Evolutionary conservation across 495 filamentous ascomycete species (phyloP).

Genomic region (Penicillium egyptiacum): DNA sequence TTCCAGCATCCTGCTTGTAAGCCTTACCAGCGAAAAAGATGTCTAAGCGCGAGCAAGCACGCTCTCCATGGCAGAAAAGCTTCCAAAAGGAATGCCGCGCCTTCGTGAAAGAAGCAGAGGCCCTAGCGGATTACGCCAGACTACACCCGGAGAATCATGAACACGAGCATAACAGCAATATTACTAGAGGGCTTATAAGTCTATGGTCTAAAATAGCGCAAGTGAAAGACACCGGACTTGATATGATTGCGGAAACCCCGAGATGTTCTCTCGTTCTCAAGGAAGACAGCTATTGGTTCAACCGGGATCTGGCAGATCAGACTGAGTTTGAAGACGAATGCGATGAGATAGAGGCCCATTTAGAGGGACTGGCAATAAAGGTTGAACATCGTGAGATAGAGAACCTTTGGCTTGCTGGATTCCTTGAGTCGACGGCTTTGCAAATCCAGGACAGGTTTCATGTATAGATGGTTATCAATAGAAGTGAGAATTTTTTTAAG

Average conservation of each 20-base stretch:
- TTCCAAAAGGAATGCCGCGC: neutral
- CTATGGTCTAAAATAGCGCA: neutral
- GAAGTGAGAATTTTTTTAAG: neutral
- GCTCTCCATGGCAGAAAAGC: neutral
- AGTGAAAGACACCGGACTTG: neutral
- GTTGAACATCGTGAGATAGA: neutral
- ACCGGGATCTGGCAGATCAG: neutral
- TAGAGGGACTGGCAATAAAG: neutral
- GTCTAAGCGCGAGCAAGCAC: neutral
- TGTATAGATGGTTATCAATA: neutral
- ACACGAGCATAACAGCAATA: neutral
- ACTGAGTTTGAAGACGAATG: constrained; percentile 1
- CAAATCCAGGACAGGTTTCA: neutral
- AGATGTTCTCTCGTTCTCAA: neutral
- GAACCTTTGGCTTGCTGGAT: neutral
- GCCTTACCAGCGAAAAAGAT: neutral
- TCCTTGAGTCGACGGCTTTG: neutral
- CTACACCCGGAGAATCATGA: neutral
- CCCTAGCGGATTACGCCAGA: neutral
- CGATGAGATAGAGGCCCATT: neutral
- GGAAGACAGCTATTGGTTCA: neutral
- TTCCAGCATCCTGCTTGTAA: neutral
- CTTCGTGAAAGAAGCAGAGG: neutral
- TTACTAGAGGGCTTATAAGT: neutral
- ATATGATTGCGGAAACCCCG: neutral